Evolutionary conservation across 768 basidiomycete genomes (phyloP), one percentile per base, ranked within the genome.

Genomic region (Mycena metata): DNA sequence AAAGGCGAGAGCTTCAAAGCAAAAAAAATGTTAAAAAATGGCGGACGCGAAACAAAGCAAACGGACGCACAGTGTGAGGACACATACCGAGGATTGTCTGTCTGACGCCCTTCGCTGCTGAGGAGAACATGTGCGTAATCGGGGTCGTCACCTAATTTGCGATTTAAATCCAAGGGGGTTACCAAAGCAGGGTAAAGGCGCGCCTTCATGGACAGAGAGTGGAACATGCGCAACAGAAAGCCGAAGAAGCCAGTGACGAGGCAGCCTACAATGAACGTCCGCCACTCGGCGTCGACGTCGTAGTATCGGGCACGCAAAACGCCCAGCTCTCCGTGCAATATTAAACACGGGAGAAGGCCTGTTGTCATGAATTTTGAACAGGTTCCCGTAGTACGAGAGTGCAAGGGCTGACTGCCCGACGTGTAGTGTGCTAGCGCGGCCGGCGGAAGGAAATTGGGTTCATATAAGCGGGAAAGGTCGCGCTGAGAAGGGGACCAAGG

Each of bases 61-160:
- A 16, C 33, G 45, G 21, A 52, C 57, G 24, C 33, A 89, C 90
- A 76, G 79, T 9, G 90, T 90, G 60, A 94, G 81, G 50, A 89
- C 83, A 88, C 67, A 90, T 83, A 19, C 88, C 90, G 11, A 94
- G 81, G 61, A 91, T 69, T 5, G 91, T 90, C 51, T 90, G 91
- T 0, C 92, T 84, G 36, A 94, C 93, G n/a, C 91, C 91, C 51
- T 92, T 86, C 5, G 93, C 90, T 12, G 93, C 93, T 60, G 77
- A 78, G 2, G 91, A 92, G 55, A 94, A 83, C 93, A 94, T 95
- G 77, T 95, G 93, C 1, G 93, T 92, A 73, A 94, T 89, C 3
- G 93, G 94, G 23, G 90, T 92, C 2, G 94, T 95, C 72, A 94
- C 63, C 60, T 61, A 41, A 52, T 8, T 13, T 5, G 21, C 24